A percentile compares a stretch with the other conserved stretches of the same genome.
These are phyloP conservation scores for Fusarium pseudograminearum DNA, from an alignment of 2,329 filamentous ascomycete genomes.

Conservation along the genomic window DNA sequence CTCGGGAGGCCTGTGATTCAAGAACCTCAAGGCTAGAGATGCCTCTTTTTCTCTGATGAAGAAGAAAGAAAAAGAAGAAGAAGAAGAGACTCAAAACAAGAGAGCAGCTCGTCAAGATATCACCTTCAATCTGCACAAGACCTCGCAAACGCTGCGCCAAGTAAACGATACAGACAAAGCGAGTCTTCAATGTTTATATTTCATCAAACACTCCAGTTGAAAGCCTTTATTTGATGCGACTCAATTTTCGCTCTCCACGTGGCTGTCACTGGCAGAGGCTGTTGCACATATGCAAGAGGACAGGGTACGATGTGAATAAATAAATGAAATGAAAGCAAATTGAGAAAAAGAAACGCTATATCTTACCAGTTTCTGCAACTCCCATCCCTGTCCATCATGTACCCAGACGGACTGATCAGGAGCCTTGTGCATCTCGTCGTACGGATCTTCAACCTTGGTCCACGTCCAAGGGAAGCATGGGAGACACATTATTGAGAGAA, in stretches of 20 bases:
- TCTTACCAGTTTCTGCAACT: constrained; percentile 57
- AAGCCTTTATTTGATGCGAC: not conserved
- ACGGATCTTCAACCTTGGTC: constrained; percentile 60
- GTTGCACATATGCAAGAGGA: not conserved
- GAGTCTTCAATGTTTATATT: not conserved
- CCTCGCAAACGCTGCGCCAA: not conserved
- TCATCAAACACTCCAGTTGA: not conserved
- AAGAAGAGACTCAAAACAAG: not conserved
- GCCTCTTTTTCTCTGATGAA: not conserved
- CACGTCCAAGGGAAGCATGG: constrained; percentile 64
- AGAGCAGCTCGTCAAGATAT: constrained; percentile 1
- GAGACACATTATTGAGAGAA: constrained; percentile 60
- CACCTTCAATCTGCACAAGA: not conserved
- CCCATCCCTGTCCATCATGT: constrained; percentile 52
- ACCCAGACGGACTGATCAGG: constrained; percentile 59
- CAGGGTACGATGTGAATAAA: not conserved
- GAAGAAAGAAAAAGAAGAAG: not conserved
- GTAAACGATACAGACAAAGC: not conserved
- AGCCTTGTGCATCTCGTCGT: constrained; percentile 53
- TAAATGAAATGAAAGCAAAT: not conserved
- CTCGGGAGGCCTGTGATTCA: constrained; percentile 24
- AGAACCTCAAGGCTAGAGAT: not conserved
- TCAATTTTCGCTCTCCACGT: not conserved
- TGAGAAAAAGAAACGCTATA: not conserved
- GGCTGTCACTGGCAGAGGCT: constrained; percentile 23